Conservation (phyloP, 352 stramenopile genomes). For the Phytophthora agathidicida region DNA sequence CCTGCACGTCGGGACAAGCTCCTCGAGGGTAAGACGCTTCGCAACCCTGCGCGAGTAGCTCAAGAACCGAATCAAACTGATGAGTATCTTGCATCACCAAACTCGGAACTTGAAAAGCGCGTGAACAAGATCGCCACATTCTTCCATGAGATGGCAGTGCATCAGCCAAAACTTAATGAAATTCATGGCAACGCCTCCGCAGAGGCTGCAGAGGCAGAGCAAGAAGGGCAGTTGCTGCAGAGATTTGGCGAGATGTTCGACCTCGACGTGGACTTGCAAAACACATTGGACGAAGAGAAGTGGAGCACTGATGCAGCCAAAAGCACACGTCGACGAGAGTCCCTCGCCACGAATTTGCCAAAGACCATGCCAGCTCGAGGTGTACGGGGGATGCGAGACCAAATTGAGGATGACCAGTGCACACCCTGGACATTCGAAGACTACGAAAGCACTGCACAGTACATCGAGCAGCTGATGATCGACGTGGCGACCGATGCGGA, state of each 20-base stretch:
- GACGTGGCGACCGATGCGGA: constrained; percentile 31
- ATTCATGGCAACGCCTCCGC: constrained; percentile 9
- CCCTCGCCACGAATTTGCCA: constrained; percentile 21
- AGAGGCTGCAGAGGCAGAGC: constrained; percentile 13
- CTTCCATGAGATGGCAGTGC: constrained; percentile 60
- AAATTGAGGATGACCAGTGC: constrained; percentile 4
- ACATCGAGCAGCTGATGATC: constrained; percentile 57
- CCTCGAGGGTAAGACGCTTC: not conserved
- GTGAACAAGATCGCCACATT: constrained; percentile 44
- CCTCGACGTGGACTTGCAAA: constrained; percentile 43
- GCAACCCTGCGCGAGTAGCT: not conserved
- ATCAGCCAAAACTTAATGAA: constrained; percentile 37
- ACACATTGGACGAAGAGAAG: constrained; percentile 58
- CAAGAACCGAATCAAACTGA: not conserved
- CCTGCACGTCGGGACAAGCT: constrained; percentile 26
- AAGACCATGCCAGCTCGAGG: constrained; percentile 17
- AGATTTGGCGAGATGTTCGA: constrained; percentile 55
- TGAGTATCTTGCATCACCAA: not conserved
- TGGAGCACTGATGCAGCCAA: constrained; percentile 44
- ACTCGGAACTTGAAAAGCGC: constrained; percentile 21
- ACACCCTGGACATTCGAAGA: constrained; percentile 44
- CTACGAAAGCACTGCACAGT: constrained; percentile 52
- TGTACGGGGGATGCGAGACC: not conserved
- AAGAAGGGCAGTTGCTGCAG: constrained; percentile 42
- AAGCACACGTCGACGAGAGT: constrained; percentile 13